Conservation (phyloP, 116 monocot genomes). For the Iris pallida region DNA sequence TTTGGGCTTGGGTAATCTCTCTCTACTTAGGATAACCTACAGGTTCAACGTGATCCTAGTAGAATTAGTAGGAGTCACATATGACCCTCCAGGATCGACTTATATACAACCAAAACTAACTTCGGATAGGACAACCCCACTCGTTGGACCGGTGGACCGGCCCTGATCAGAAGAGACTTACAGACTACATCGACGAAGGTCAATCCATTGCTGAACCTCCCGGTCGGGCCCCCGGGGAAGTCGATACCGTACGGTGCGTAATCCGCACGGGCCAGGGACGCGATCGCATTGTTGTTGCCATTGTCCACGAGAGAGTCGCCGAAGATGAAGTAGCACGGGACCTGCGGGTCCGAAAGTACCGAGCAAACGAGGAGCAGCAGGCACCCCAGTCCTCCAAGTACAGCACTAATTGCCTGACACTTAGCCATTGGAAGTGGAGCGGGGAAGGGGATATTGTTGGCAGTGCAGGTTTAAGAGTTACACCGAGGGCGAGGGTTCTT, state of each 20-base stretch:
- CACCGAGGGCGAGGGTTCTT: not conserved
- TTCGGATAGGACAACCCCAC: too few species aligned
- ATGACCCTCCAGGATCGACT: too few species aligned
- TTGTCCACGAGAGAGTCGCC: slow-evolving; percentile 92
- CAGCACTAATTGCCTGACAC: not conserved
- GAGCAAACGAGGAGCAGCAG: not conserved
- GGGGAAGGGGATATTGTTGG: too few species aligned
- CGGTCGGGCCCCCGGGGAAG: slow-evolving; percentile 70
- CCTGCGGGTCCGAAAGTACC: slow-evolving; percentile 41
- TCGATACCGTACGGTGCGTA: slow-evolving; percentile 88
- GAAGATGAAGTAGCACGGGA: slow-evolving; percentile 85
- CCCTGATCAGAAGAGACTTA: too few species aligned
- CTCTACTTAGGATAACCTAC: too few species aligned
- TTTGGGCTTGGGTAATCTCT: too few species aligned
- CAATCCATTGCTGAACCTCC: slow-evolving; percentile 31
- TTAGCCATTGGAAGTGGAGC: not conserved
- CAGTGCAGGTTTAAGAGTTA: not conserved
- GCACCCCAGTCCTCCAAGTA: not conserved
- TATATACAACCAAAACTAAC: too few species aligned
- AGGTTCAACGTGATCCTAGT: too few species aligned
- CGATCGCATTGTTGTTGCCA: slow-evolving; percentile 83
- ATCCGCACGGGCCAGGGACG: slow-evolving; percentile 70
- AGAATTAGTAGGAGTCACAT: too few species aligned
- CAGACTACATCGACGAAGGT: slow-evolving; percentile 10
- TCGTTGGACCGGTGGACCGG: too few species aligned